Conservation (phyloP, 1,284 basidiomycete genomes). For the Porogramme epimiltina region DNA sequence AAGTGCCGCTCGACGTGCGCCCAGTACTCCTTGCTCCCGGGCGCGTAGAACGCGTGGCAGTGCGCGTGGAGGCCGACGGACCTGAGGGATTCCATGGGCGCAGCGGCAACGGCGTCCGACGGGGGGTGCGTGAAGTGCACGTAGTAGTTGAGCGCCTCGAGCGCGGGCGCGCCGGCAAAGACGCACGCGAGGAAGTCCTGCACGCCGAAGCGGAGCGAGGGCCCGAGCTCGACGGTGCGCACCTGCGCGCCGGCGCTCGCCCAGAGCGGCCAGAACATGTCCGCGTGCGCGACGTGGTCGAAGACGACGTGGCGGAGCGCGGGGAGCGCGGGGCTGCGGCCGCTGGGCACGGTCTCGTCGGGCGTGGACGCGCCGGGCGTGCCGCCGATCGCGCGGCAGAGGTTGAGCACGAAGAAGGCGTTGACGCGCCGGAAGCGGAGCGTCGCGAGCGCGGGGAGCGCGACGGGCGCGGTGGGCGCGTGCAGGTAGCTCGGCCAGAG, state of each 20-base stretch:
- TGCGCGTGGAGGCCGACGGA: conserved; percentile 53
- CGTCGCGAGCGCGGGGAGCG: conserved; percentile 46
- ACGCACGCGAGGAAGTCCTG: conserved; percentile 48
- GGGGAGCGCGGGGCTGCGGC: conserved; percentile 52
- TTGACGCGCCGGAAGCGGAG: conserved; percentile 54
- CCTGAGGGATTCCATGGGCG: conserved; percentile 38
- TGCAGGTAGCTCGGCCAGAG: conserved; percentile 33
- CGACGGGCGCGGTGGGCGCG: conserved; percentile 27
- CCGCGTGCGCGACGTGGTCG: conserved; percentile 42
- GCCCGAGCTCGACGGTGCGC: conserved; percentile 57
- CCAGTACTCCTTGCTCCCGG: conserved; percentile 40
- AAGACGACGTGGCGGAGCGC: conserved; percentile 49
- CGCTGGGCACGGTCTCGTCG: too few relatives aligned
- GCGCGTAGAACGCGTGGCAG: conserved; percentile 41
- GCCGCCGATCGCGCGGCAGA: conserved; percentile 30
- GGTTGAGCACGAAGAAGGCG: conserved; percentile 49
- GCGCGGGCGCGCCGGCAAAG: conserved; percentile 46
- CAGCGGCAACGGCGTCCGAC: conserved; percentile 43
- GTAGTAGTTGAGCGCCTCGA: conserved; percentile 58
- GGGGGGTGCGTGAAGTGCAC: conserved; percentile 56
- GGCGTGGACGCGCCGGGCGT: too few relatives aligned
- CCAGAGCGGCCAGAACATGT: conserved; percentile 42
- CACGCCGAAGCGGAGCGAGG: conserved; percentile 51
- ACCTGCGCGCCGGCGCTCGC: conserved; percentile 52
- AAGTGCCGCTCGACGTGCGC: conserved; percentile 49